Base-by-base conservation (phyloP, 2,329 filamentous ascomycete species). In the Phialophora chinensis region DNA sequence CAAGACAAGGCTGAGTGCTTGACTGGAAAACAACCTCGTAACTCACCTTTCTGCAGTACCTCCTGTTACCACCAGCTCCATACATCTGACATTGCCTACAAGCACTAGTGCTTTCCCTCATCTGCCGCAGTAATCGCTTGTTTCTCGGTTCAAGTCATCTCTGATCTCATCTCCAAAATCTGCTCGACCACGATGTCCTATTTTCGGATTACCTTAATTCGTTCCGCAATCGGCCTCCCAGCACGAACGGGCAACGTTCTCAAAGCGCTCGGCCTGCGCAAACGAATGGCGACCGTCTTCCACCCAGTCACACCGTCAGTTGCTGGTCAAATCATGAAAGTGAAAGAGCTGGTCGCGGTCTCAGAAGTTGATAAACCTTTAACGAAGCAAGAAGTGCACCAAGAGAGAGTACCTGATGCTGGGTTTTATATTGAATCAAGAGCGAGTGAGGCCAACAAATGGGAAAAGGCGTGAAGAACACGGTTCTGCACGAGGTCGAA, bases 181-280 rank as follows among this genome's bases (percentile, higher is more conserved):
- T 29, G 23, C 20, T 25, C 3, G 49, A 44, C 49, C 12, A 52
- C 20, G 14, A 71, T 71, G 69, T 66, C 73, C 61, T 71, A 72
- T 84, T 97, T 97, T 85, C 90, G 91, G 77, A 92, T 97, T 78
- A 96, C 92, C 57, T 90, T 97, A 65, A 87, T 95, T 80, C 91
- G 93, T 76, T 93, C 90, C 65, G 90, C 90, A 74, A 97, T 97
- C 80, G 93, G 93, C 69, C 88, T 97, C 55, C 93, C 94, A 5
- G 81, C 87, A 75, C 90, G 91, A 76, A 91, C 89, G 67, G 87
- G 88, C 77, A 92, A 91, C 76, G 91, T 94, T 23, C 90, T 97
- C 64, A 86, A 89, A 69, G 91, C 93, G 20, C 90, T 97, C 67
- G 93, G 93, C 64, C 87, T 97, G 70, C 91, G 89, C 74, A 91